Evolutionary conservation across 2,329 filamentous ascomycete genomes (phyloP).

Genomic region (Colletotrichum phormii): DNA sequence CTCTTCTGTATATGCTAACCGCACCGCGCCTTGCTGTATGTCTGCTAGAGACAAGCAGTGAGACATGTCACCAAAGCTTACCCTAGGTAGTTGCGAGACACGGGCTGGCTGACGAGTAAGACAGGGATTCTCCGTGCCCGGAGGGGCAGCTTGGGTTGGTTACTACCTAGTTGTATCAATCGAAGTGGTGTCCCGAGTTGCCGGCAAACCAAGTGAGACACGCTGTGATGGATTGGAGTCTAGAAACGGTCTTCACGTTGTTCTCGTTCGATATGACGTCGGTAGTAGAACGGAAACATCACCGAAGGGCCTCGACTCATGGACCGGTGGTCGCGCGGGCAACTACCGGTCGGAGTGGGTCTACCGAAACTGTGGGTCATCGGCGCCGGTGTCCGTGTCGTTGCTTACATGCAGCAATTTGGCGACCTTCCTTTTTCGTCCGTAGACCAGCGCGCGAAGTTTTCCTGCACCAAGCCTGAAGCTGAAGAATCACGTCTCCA

Average conservation of each 20-base stretch:
- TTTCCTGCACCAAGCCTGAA: not conserved
- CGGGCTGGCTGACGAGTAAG: slow-evolving; percentile 4
- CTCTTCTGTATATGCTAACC: not conserved
- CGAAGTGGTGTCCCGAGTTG: not conserved
- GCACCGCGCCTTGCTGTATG: not conserved
- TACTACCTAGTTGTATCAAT: not conserved
- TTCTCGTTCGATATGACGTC: not conserved
- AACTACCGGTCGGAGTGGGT: not conserved
- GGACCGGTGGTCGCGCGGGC: not conserved
- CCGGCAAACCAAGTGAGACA: not conserved
- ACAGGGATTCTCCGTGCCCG: slow-evolving; percentile 1
- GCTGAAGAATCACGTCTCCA: not conserved
- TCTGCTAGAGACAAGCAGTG: slow-evolving; percentile 13
- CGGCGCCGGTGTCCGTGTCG: slow-evolving; percentile 7
- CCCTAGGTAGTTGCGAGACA: slow-evolving; percentile 25
- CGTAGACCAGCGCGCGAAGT: not conserved
- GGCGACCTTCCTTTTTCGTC: slow-evolving; percentile 24
- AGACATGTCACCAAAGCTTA: slow-evolving; percentile 23
- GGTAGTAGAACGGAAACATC: slow-evolving; percentile 8
- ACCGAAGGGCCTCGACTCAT: slow-evolving; percentile 7
- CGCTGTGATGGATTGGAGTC: not conserved
- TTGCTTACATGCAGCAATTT: not conserved
- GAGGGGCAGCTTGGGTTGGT: not conserved
- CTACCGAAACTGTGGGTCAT: not conserved
- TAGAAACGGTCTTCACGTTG: not conserved